phyloP scores from a whole-genome alignment of 1,284 basidiomycete species.

The Naganishia albida region DNA sequence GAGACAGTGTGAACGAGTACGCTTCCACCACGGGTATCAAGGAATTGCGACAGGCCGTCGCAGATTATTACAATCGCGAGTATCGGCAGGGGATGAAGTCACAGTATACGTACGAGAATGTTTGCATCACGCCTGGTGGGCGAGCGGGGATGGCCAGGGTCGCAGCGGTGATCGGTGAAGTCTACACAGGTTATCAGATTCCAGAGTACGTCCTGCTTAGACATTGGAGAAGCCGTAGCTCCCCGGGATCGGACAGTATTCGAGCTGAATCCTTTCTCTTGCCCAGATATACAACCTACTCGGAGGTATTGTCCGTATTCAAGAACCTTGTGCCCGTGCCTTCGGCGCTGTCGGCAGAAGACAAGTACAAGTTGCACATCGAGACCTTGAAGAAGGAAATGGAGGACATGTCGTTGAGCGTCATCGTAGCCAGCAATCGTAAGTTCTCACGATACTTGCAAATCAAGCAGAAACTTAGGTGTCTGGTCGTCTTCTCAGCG shows the following conservation, averaged over 20 bases:
- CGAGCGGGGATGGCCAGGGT: slow-evolving; percentile 83
- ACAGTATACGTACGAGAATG: slow-evolving; percentile 85
- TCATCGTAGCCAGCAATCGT: slow-evolving; percentile 80
- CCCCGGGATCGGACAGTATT: too few species aligned
- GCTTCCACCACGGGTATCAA: slow-evolving; percentile 90
- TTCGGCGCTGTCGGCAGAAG: slow-evolving; percentile 59
- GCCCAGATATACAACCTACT: slow-evolving; percentile 53
- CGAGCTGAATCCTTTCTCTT: background rate
- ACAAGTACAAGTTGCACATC: slow-evolving; percentile 71
- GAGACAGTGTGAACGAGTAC: slow-evolving; percentile 78
- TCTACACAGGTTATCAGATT: slow-evolving; percentile 64
- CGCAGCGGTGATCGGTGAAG: slow-evolving; percentile 73
- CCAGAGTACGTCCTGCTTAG: slow-evolving; percentile 80
- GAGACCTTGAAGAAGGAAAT: slow-evolving; percentile 68
- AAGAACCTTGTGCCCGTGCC: slow-evolving; percentile 86
- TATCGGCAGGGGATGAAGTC: slow-evolving; percentile 77
- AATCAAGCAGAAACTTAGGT: background rate
- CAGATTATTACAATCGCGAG: slow-evolving; percentile 77
- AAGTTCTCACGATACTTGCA: slow-evolving; percentile 15
- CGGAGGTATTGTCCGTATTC: slow-evolving; percentile 78
- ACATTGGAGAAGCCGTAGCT: too few species aligned
- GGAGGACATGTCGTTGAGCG: slow-evolving; percentile 73
- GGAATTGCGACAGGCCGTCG: slow-evolving; percentile 53
- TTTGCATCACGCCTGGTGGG: slow-evolving; percentile 68
- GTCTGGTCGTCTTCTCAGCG: too few species aligned